Conservation (phyloP, 352 stramenopile genomes). For the Globisporangium carolinianum region DNA sequence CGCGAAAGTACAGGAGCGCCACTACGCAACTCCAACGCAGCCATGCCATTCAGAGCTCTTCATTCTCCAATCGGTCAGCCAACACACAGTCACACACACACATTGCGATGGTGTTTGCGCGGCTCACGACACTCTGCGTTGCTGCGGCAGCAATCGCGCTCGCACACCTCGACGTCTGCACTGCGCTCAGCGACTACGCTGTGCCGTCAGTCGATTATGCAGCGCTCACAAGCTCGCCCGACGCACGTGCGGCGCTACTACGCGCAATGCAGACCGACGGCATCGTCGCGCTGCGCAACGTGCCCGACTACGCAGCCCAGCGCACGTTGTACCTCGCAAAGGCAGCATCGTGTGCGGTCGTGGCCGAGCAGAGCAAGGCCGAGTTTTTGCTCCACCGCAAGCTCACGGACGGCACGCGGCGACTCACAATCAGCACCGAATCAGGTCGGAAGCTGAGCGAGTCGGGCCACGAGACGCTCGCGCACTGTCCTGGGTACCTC, state of each 20-base stretch:
- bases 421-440: conserved; percentile 69
- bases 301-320: conserved; percentile 43
- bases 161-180: neutral
- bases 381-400: conserved; percentile 65
- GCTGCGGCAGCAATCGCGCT: neutral
- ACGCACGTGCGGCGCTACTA: conserved; percentile 28
- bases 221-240: conserved; percentile 21
- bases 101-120: neutral
- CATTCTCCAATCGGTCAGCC: neutral
- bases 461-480: conserved; percentile 30
- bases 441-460: conserved; percentile 35
- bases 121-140: neutral
- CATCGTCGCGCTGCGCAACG: conserved; percentile 72
- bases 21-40: too few species aligned
- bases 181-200: neutral
- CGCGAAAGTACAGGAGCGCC: too few species aligned
- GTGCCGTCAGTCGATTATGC: conserved; percentile 53
- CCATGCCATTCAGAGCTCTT: neutral
- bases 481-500: conserved; percentile 48
- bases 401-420: conserved; percentile 61
- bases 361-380: conserved; percentile 33
- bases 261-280: conserved; percentile 52
- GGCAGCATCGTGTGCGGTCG: conserved; percentile 48
- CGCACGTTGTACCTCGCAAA: conserved; percentile 49
- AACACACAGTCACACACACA: neutral